Percentiles rank a stretch among this genome's conserved stretches.
These are phyloP conservation scores for Ophiostoma angusticollis DNA, from an alignment of 2,329 filamentous ascomycete species.

Conservation along the genomic window DNA sequence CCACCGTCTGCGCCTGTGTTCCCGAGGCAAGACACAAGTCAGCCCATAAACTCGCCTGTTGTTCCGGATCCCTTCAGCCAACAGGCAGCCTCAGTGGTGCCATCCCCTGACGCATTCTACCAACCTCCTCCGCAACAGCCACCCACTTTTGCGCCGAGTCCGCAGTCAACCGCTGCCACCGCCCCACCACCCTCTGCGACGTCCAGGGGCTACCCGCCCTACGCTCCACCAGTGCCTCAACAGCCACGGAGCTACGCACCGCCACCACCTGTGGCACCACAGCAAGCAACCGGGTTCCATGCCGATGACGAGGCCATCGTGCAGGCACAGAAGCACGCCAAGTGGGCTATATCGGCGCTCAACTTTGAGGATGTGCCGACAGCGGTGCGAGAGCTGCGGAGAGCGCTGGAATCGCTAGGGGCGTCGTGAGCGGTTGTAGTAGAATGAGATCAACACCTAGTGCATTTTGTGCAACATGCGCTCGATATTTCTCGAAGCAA, in stretches of 20 bases:
- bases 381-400: slow-evolving; percentile 70
- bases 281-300: slow-evolving; percentile 13
- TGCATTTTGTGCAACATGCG: too few relatives aligned
- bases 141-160: slow-evolving; percentile 15
- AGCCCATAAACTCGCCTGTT: slow-evolving; percentile 8
- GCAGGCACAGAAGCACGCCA: slow-evolving; percentile 85
- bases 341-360: slow-evolving; percentile 90
- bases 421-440: slow-evolving; percentile 44
- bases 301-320: slow-evolving; percentile 58
- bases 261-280: neutral
- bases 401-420: slow-evolving; percentile 59
- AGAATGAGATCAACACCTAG: too few relatives aligned
- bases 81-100: slow-evolving; percentile 14
- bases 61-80: slow-evolving; percentile 12
- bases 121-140: slow-evolving; percentile 15
- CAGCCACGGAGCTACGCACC: neutral
- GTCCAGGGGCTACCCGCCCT: neutral
- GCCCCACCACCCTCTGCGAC: slow-evolving; percentile 5
- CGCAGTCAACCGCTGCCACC: slow-evolving; percentile 17
- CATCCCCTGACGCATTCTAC: slow-evolving; percentile 22
- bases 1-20: slow-evolving; percentile 7
- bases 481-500: too few relatives aligned
- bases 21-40: too few relatives aligned
- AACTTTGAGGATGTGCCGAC: slow-evolving; percentile 95
- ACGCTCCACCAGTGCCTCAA: neutral